phyloP scores from a whole-genome alignment of 2,329 filamentous ascomycete species.

The Cladobotryum protrusum region DNA sequence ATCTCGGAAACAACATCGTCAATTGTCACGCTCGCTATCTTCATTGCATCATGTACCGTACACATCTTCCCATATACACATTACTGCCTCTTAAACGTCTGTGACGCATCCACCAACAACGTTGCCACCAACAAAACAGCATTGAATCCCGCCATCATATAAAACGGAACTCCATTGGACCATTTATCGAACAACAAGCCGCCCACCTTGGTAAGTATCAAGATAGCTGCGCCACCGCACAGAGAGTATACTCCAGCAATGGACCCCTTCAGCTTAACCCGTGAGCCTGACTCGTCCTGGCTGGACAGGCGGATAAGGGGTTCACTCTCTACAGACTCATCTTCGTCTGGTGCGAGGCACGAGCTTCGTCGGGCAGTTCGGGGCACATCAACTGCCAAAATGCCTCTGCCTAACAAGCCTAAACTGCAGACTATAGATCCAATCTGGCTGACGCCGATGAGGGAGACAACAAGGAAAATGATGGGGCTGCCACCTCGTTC shows the following conservation, averaged over 20 bases:
- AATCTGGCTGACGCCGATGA: slow-evolving; percentile 90
- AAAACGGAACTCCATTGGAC: slow-evolving; percentile 76
- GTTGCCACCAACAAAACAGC: slow-evolving; percentile 57
- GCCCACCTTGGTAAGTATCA: slow-evolving; percentile 86
- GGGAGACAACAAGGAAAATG: slow-evolving; percentile 69
- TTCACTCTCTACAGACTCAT: slow-evolving; percentile 36
- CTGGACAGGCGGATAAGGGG: slow-evolving; percentile 31
- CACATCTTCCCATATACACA: too few relatives aligned
- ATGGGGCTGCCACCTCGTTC: slow-evolving; percentile 60
- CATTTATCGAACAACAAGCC: slow-evolving; percentile 76
- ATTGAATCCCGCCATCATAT: slow-evolving; percentile 90
- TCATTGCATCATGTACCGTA: too few relatives aligned
- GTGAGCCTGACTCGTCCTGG: slow-evolving; percentile 33
- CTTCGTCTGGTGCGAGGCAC: slow-evolving; percentile 29
- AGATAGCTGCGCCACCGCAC: slow-evolving; percentile 81
- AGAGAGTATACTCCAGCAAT: slow-evolving; percentile 93
- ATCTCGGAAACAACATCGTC: too few relatives aligned
- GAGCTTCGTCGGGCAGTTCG: slow-evolving; percentile 19
- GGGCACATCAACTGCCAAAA: slow-evolving; percentile 50
- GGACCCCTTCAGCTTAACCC: slow-evolving; percentile 73
- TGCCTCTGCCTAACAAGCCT: slow-evolving; percentile 76
- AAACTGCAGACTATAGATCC: slow-evolving; percentile 93
- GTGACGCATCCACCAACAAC: slow-evolving; percentile 43
- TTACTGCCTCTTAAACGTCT: slow-evolving; percentile 19
- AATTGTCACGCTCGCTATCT: too few relatives aligned